Percentiles rank a stretch among this genome's conserved stretches.
These are phyloP conservation scores for Schoenoplectus triqueter DNA, from an alignment of 202 grass and related monocot genomes.

Conservation along the genomic window DNA sequence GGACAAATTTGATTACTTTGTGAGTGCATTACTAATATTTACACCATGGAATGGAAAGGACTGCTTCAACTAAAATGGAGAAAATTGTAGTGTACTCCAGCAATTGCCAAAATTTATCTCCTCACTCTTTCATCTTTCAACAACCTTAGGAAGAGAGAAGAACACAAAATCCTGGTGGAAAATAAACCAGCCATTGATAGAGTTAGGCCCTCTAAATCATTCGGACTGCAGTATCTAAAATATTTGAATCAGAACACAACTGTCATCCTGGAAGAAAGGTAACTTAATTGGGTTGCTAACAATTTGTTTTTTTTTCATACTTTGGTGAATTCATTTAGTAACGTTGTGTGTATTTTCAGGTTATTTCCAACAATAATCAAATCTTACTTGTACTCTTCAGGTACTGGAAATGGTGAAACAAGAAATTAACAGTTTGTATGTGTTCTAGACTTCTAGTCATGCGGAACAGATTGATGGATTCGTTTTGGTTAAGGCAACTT, in stretches of 20 bases:
- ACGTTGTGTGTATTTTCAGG: not conserved
- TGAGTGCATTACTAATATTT: not conserved
- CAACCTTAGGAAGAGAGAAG: not conserved
- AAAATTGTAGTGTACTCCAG: not conserved
- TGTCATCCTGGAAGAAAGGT: not conserved
- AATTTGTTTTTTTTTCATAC: not conserved
- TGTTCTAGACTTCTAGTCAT: not conserved
- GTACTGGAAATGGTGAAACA: slow-evolving; percentile 12
- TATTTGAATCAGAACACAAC: slow-evolving; percentile 6
- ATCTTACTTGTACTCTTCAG: slow-evolving; percentile 7
- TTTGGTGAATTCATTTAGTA: not conserved
- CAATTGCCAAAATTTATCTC: not conserved
- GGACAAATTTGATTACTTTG: not conserved
- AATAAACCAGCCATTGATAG: slow-evolving; percentile 11
- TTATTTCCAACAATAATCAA: not conserved
- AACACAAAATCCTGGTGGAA: not conserved
- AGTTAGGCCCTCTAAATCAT: not conserved
- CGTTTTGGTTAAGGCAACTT: not conserved
- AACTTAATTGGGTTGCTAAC: not conserved
- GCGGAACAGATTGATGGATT: not conserved
- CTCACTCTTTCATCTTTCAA: not conserved
- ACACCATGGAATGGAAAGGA: not conserved
- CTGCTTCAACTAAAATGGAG: not conserved
- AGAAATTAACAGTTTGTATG: not conserved
- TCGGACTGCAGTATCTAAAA: not conserved